Base-by-base conservation (phyloP, 257 asterid genomes). In the Ophiorrhiza pumila region DNA sequence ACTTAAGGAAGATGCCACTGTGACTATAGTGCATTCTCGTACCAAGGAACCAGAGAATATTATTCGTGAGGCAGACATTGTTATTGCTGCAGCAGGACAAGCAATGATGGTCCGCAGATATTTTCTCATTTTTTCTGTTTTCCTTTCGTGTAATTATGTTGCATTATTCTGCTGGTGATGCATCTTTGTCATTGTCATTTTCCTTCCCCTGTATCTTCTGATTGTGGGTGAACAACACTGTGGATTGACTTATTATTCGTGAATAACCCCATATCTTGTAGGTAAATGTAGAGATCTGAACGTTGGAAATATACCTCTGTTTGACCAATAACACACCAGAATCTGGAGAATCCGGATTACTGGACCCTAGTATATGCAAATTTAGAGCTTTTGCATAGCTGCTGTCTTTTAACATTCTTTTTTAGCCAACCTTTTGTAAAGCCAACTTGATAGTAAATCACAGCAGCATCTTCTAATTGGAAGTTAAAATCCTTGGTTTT, bases 41-140 rank as follows among this genome's bases (percentile, higher is more conserved):
- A 91, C 96, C 8, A 83, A 84, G 78, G 96, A 89, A 18, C 96
- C 96, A 23, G 97, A 94, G 72, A 87, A 47, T 52, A 87, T 88
- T 77, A 83, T 94, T 39, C 91, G 95, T 42, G 89, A 88, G 74
- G 98, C 96, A 14, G 98, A 94, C 78, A 90, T 94, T 53, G 53
- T 93, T 64, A 94, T 94, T 41, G 96, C 98, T 53, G 98, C 98
- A n/a, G 96, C 97, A 56, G 97, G 98, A 74, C 96, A 94, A 79
- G 85, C 96, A 71, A 83, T 71, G 81, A 91, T 94, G 98, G 97
- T 89, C 88, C 5, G 56, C 29, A 72, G 14, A 39, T 52, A 20
- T 32, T 2, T 15, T 57, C 49, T 2, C 37, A 35, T 35, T 7
- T 23, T 25, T 39, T 15, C 32, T 62, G 45, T 64, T 49, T 15